Base-by-base conservation (phyloP, 176 grass and related monocot genomes). In the Neostapfia colusana region DNA sequence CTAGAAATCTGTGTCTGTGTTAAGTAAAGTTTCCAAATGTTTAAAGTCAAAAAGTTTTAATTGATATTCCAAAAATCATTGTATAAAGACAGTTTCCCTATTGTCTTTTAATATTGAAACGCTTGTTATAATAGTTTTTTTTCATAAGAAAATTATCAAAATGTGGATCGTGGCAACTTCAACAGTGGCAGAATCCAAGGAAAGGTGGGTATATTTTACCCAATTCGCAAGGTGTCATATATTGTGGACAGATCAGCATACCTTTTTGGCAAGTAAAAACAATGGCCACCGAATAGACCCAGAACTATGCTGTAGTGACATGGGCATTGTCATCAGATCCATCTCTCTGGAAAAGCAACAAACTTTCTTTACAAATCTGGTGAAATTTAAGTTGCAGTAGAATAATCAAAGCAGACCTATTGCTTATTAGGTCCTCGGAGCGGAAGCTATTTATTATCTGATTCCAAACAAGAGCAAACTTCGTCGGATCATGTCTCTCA, bases 281-380 rank as follows among this genome's bases (percentile, higher is more conserved):
- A 97, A 85, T 53, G 90, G 94, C 94, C 94, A 93, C 26, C 79
- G 75, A 64, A 91, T 85, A 79, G 78, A 79, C 59, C 89, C 75
- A 74, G 81, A 85, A 69, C 9, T 85, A 80, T 85, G 73, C 21
- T 86, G 51, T 59, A 82, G 76, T 75, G 88, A 78, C 72, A 93
- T 79, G 63, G 94, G 94, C 94, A 97, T 97, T 68, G 72, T 89
- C 88, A 97, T 89, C 89, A 97, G 82, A 64, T 97, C 94, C 86
- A 85, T 88, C 74, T 97, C 94, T 88, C 94, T 97, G 46, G 40
- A 84, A 74, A 83, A 85, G 11, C 26, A 78, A 74, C 57, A 54
- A 18, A 69, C 83, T 38, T 68, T 36, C 17, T 64, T 77, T 25
- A 77, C 74, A 65, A 49, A 49, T 38, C 40, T 67, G 62, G 57